Conservation (phyloP, 371 early-diverging fungal species). For the Rhizopus arrhizus region DNA sequence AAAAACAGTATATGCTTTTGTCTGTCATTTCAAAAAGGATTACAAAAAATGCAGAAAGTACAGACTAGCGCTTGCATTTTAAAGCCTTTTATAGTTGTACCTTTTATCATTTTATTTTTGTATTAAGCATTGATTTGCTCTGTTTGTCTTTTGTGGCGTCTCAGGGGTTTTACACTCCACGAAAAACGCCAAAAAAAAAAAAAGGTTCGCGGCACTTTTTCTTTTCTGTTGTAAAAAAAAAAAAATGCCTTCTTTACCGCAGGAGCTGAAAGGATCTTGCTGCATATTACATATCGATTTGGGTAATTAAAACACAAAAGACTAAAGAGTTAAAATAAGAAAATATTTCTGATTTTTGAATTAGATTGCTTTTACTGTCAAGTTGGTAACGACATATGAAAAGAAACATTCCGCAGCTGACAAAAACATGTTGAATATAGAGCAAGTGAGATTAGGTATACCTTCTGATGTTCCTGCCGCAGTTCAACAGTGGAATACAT, state of each 20-base stretch:
- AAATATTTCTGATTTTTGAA: constrained; percentile 4
- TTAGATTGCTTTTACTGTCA: constrained; percentile 79
- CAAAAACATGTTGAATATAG: constrained; percentile 36
- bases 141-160: too few species aligned
- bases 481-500: constrained; percentile 89
- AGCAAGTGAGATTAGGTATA: constrained; percentile 74
- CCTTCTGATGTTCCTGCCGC: constrained; percentile 72
- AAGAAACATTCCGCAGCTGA: background rate
- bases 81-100: too few species aligned
- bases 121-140: too few species aligned
- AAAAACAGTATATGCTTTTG: too few species aligned
- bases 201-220: background rate
- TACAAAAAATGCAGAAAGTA: too few species aligned
- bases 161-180: background rate
- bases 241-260: constrained; percentile 34
- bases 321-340: constrained; percentile 10
- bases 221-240: background rate
- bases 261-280: constrained; percentile 53
- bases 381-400: constrained; percentile 52
- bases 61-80: too few species aligned
- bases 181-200: background rate
- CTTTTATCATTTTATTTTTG: too few species aligned
- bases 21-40: too few species aligned
- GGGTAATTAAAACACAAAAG: constrained; percentile 34
- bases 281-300: constrained; percentile 68